Evolutionary conservation across 345 rosid species (phyloP).

Genomic region (Arabis alpina): DNA sequence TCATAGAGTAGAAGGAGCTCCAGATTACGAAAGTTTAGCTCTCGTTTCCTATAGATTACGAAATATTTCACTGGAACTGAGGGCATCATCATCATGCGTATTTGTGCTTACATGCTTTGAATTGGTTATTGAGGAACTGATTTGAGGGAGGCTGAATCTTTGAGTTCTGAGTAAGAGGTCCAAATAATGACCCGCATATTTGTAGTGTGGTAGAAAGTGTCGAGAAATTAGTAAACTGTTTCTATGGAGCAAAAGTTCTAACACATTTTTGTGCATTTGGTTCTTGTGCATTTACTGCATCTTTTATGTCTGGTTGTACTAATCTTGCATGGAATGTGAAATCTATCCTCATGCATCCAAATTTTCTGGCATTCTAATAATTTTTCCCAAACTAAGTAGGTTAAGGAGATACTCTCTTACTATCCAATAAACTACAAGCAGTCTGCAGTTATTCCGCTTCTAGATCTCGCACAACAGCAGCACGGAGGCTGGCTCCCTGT

Average conservation of each 20-base stretch:
- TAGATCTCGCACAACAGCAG: constrained; percentile 99
- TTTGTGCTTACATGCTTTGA: not conserved
- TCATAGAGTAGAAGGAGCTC: not conserved
- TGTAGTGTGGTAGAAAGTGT: not conserved
- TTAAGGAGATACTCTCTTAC: constrained; percentile 88
- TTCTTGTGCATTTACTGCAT: not conserved
- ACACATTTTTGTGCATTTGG: not conserved
- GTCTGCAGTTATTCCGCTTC: constrained; percentile 93
- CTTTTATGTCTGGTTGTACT: constrained; percentile 6
- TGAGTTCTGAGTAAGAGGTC: not conserved
- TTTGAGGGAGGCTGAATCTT: not conserved
- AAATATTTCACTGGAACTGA: too few species aligned
- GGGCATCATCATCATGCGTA: not conserved
- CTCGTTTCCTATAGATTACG: too few species aligned
- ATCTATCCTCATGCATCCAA: not conserved
- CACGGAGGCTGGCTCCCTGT: constrained; percentile 99
- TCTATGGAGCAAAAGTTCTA: not conserved
- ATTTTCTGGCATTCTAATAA: not conserved
- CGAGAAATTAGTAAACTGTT: not conserved
- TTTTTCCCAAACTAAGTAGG: constrained; percentile 49
- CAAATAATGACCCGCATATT: not conserved
- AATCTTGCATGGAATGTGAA: not conserved
- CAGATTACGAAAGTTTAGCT: too few species aligned
- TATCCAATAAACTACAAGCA: constrained; percentile 98
- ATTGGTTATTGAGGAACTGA: not conserved